phyloP scores from a whole-genome alignment of 1,139 yeast species.

The Barnettozyma hawaiiensis region DNA sequence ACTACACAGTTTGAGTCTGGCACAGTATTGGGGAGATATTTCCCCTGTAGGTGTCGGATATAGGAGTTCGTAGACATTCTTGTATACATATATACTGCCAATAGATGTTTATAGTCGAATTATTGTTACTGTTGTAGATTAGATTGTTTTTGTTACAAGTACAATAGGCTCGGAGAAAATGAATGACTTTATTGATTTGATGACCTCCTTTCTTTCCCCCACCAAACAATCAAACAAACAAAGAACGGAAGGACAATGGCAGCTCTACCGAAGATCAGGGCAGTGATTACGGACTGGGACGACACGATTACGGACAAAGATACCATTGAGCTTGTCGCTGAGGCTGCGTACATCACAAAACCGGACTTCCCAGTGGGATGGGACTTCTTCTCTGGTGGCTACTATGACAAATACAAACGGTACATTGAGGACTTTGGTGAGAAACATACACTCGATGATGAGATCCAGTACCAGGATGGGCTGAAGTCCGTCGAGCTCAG shows the following conservation, averaged over 20 bases:
- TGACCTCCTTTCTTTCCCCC: neutral
- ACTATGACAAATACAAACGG: constrained; percentile 35
- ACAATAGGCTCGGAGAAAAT: neutral
- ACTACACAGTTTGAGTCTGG: constrained; percentile 28
- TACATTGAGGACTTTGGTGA: constrained; percentile 26
- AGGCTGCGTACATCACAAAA: constrained; percentile 41
- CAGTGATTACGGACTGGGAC: constrained; percentile 59
- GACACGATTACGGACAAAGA: constrained; percentile 59
- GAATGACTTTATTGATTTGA: neutral
- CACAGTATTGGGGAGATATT: constrained; percentile 14
- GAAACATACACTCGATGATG: constrained; percentile 31
- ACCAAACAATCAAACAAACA: neutral
- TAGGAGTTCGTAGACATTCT: constrained; percentile 25
- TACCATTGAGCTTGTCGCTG: constrained; percentile 49
- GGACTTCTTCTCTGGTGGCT: constrained; percentile 40
- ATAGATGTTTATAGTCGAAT: neutral
- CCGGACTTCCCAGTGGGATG: constrained; percentile 38
- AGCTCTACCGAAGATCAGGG: constrained; percentile 16
- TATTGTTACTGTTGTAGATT: too few relatives aligned
- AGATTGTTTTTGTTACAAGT: too few relatives aligned
- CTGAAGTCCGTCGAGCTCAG: constrained; percentile 43
- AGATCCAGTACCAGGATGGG: constrained; percentile 41
- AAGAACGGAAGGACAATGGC: neutral
- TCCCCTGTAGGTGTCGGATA: constrained; percentile 26
- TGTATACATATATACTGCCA: neutral